A percentile compares a stretch with the other conserved stretches of the same genome.
Evolutionary conservation across 2,329 filamentous ascomycete genomes (phyloP).

Genomic region (Periconia digitata): DNA sequence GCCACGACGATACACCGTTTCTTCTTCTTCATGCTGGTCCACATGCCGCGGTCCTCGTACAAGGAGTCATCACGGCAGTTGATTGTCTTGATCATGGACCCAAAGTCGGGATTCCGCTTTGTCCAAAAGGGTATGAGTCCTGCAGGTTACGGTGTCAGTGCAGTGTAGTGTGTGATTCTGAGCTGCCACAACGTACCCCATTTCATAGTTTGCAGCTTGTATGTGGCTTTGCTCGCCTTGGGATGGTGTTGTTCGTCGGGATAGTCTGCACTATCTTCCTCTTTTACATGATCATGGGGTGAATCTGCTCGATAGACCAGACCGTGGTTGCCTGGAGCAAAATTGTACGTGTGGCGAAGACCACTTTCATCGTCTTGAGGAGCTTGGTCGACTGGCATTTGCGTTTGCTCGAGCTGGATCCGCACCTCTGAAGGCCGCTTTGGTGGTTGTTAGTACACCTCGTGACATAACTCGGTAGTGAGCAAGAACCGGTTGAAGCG

Average conservation of each 20-base stretch:
- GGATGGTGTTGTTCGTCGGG: constrained; percentile 15
- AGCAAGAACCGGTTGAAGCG: too few relatives aligned
- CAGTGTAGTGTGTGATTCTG: neutral
- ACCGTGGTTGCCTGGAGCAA: constrained; percentile 84
- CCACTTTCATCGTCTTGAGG: constrained; percentile 65
- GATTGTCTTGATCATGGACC: constrained; percentile 80
- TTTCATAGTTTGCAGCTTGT: constrained; percentile 90
- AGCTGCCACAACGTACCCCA: constrained; percentile 61
- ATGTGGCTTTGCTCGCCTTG: constrained; percentile 50
- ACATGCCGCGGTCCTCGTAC: constrained; percentile 75
- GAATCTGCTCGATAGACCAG: constrained; percentile 81
- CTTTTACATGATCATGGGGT: constrained; percentile 60
- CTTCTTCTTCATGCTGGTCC: constrained; percentile 84
- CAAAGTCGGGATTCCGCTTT: constrained; percentile 77
- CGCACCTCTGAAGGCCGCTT: constrained; percentile 78
- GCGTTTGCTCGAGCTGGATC: constrained; percentile 69
- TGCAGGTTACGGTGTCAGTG: constrained; percentile 22
- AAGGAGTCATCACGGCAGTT: constrained; percentile 93
- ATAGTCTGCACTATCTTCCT: constrained; percentile 18
- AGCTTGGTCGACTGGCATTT: constrained; percentile 71
- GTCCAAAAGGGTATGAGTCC: constrained; percentile 90
- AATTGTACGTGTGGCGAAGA: constrained; percentile 81
- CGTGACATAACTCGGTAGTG: too few relatives aligned
- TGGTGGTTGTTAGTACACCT: neutral
- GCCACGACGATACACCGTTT: constrained; percentile 88